phyloP scores from a whole-genome alignment of 2,329 filamentous ascomycete genomes.

The Ceratocystis smalleyi region DNA sequence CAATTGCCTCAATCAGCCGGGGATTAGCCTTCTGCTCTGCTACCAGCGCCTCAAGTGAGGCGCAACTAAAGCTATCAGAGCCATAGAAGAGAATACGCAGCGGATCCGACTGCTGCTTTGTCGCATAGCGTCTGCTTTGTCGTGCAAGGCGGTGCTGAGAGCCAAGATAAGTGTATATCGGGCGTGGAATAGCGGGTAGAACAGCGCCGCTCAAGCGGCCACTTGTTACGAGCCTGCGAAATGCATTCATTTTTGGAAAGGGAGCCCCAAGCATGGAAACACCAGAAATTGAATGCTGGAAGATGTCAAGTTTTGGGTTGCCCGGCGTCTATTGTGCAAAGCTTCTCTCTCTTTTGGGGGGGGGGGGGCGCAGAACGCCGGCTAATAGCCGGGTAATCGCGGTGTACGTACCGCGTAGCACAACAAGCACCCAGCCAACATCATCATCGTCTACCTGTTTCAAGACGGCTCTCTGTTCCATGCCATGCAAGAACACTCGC shows the following conservation, averaged over 20 bases:
- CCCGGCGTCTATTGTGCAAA: too few species aligned
- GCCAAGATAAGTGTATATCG: background rate
- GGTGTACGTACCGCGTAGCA: too few species aligned
- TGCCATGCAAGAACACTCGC: too few species aligned
- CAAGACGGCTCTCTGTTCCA: too few species aligned
- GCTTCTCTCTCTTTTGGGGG: too few species aligned
- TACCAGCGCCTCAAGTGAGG: conserved; percentile 55
- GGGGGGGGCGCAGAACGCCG: too few species aligned
- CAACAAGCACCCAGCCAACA: too few species aligned
- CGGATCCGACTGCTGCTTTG: conserved; percentile 33
- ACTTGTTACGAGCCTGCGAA: background rate
- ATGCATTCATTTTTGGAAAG: background rate
- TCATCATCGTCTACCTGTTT: too few species aligned
- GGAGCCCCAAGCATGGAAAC: too few species aligned
- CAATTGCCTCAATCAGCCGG: conserved; percentile 53
- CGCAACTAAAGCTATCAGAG: conserved; percentile 77
- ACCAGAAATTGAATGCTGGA: too few species aligned
- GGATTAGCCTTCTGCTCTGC: conserved; percentile 38
- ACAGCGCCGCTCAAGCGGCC: background rate
- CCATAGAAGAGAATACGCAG: conserved; percentile 86
- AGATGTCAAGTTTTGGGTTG: too few species aligned
- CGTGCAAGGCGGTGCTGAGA: background rate
- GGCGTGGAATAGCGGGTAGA: background rate
- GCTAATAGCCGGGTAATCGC: too few species aligned
- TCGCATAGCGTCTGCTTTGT: background rate